phyloP scores from a whole-genome alignment of 2,329 filamentous ascomycete species.

The Stachybotrys elegans region DNA sequence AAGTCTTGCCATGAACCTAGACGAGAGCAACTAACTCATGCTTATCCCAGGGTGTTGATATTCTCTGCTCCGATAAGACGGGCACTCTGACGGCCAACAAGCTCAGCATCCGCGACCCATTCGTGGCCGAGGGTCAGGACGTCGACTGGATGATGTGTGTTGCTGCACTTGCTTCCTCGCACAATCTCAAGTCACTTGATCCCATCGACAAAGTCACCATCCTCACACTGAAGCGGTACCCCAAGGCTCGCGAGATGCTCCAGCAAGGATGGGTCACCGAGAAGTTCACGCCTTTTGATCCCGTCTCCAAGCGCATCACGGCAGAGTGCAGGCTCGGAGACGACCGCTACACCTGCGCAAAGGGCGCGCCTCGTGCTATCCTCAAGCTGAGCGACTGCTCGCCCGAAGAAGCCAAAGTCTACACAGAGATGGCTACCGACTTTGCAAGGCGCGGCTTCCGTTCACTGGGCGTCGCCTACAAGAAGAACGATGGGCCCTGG shows the following conservation, averaged over 20 bases:
- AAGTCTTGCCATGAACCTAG: slow-evolving; percentile 8
- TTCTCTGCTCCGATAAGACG: slow-evolving; percentile 92
- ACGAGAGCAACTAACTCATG: too few relatives aligned
- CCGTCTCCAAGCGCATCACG: slow-evolving; percentile 87
- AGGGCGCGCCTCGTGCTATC: slow-evolving; percentile 84
- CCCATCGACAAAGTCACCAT: slow-evolving; percentile 93
- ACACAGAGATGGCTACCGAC: slow-evolving; percentile 89
- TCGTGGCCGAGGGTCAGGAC: slow-evolving; percentile 74
- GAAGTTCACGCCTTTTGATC: slow-evolving; percentile 85
- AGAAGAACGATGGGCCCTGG: slow-evolving; percentile 75
- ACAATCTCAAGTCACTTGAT: slow-evolving; percentile 94
- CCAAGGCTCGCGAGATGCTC: slow-evolving; percentile 73
- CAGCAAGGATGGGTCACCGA: slow-evolving; percentile 80
- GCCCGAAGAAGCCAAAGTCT: slow-evolving; percentile 69
- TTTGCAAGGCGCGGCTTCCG: slow-evolving; percentile 92
- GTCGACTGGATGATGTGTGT: slow-evolving; percentile 87
- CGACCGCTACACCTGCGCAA: slow-evolving; percentile 81
- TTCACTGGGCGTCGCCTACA: slow-evolving; percentile 88
- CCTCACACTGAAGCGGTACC: slow-evolving; percentile 78
- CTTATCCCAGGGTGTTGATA: slow-evolving; percentile 63
- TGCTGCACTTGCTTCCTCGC: slow-evolving; percentile 81
- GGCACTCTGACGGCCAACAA: slow-evolving; percentile 94
- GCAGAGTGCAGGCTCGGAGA: slow-evolving; percentile 78
- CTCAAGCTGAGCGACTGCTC: slow-evolving; percentile 80
- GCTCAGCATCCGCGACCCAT: slow-evolving; percentile 80